A percentile compares a stretch with the other conserved stretches of the same genome.
These are phyloP conservation scores for Apostasia shenzhenica DNA, from an alignment of 106 monocot genomes.

Conservation along the genomic window DNA sequence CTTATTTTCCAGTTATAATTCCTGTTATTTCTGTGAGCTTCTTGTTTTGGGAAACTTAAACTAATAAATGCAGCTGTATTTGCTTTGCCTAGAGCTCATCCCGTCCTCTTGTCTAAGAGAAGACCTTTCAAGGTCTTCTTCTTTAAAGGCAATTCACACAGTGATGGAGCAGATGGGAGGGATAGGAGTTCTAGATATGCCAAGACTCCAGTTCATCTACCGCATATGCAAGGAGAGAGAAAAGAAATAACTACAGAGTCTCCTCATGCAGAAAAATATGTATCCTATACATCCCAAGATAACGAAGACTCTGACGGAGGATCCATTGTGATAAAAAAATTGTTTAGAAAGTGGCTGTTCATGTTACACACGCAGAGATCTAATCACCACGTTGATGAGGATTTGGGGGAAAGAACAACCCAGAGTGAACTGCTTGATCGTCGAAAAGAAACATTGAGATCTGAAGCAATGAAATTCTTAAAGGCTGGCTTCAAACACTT, in stretches of 20 bases:
- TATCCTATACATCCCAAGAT: slow-evolving; percentile 22
- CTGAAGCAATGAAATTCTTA: slow-evolving; percentile 12
- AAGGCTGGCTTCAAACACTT: slow-evolving; percentile 29
- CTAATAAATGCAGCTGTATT: neutral
- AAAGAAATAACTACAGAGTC: slow-evolving; percentile 30
- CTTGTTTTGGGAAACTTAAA: too few species aligned
- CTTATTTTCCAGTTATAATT: too few species aligned
- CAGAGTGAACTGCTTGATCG: slow-evolving; percentile 12
- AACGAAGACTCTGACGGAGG: slow-evolving; percentile 11
- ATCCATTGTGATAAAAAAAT: slow-evolving; percentile 32
- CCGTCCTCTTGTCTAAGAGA: slow-evolving; percentile 19
- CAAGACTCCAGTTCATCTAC: slow-evolving; percentile 31
- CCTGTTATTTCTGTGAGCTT: too few species aligned
- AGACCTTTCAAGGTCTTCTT: slow-evolving; percentile 40
- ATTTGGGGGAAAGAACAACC: slow-evolving; percentile 8
- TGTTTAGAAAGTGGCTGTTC: slow-evolving; percentile 55
- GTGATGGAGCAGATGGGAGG: slow-evolving; percentile 22
- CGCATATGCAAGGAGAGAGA: slow-evolving; percentile 26
- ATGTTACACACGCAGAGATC: slow-evolving; percentile 34
- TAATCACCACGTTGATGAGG: slow-evolving; percentile 15
- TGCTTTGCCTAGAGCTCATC: slow-evolving; percentile 15
- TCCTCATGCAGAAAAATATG: slow-evolving; percentile 25
- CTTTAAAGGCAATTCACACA: slow-evolving; percentile 49
- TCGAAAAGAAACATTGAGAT: slow-evolving; percentile 6
- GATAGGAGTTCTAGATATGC: slow-evolving; percentile 21